These are phyloP conservation scores for Debaryomyces prosopidis DNA, from an alignment of 805 yeast species.

Conservation along the genomic window DNA sequence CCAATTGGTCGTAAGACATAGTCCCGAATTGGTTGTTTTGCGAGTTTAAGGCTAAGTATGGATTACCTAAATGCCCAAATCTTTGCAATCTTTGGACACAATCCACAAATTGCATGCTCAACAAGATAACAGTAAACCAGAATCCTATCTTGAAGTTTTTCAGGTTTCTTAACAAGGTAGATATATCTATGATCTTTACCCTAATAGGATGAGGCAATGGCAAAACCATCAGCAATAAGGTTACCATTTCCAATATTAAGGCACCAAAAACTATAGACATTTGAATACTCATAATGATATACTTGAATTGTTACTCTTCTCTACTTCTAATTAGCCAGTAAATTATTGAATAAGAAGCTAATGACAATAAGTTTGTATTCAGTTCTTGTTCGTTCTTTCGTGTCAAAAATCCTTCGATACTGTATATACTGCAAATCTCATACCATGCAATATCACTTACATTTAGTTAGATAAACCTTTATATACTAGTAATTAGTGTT, in stretches of 20 bases:
- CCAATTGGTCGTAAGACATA: slow-evolving; percentile 51
- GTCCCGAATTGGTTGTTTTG: slow-evolving; percentile 6
- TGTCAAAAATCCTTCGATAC: not conserved
- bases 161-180: slow-evolving; percentile 31
- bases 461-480: not conserved
- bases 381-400: no score
- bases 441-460: no score
- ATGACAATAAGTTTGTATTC: no score
- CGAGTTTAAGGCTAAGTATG: slow-evolving; percentile 16
- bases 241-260: slow-evolving; percentile 53
- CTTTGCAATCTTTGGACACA: slow-evolving; percentile 47
- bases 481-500: not conserved
- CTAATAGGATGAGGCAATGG: slow-evolving; percentile 57
- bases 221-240: slow-evolving; percentile 47
- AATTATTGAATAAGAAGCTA: no score
- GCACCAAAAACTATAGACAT: slow-evolving; percentile 48
- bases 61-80: slow-evolving; percentile 18
- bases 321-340: no score
- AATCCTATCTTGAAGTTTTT: slow-evolving; percentile 48
- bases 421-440: not conserved
- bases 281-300: slow-evolving; percentile 43
- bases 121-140: slow-evolving; percentile 40
- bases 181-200: slow-evolving; percentile 37
- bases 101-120: slow-evolving; percentile 53
- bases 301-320: not conserved